Percentiles rank a stretch among this genome's conserved stretches.
phyloP scores from a whole-genome alignment of 352 stramenopile genomes.

The Phytophthora sp. region DNA sequence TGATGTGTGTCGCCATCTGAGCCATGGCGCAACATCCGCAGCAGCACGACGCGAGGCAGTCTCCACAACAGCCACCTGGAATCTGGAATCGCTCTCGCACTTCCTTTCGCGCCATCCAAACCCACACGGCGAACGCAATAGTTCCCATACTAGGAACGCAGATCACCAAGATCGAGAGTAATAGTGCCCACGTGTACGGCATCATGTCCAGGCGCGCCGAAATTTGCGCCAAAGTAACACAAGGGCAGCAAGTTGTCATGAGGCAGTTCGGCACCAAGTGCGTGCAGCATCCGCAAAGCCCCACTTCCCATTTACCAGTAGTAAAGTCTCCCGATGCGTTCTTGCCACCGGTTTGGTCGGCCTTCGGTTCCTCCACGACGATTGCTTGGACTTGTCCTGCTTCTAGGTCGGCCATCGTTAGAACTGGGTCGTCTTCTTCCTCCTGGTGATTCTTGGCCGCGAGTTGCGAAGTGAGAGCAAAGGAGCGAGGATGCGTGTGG shows the following conservation, averaged over 20 bases:
- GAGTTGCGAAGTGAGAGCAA: not conserved
- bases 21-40: constrained; percentile 43
- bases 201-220: constrained; percentile 33
- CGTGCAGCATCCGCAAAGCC: constrained; percentile 32
- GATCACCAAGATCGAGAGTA: constrained; percentile 17
- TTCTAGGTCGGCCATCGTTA: constrained; percentile 1
- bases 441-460: not conserved
- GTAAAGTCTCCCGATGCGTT: too few species aligned
- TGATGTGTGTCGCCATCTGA: constrained; percentile 51
- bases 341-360: not conserved
- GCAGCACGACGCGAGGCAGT: constrained; percentile 35
- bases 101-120: constrained; percentile 33
- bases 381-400: not conserved
- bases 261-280: constrained; percentile 37
- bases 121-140: not conserved
- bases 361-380: constrained; percentile 4
- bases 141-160: constrained; percentile 1
- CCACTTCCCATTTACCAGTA: constrained; percentile 13
- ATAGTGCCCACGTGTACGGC: constrained; percentile 16
- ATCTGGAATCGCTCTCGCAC: constrained; percentile 43
- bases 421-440: not conserved
- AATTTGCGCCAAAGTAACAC: constrained; percentile 44
- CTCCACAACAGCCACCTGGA: constrained; percentile 28
- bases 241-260: constrained; percentile 38
- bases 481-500: not conserved